A percentile compares a stretch with the other conserved stretches of the same genome.
These are phyloP conservation scores for Calonectria montana DNA, from an alignment of 2,329 filamentous ascomycete genomes.

Conservation along the genomic window DNA sequence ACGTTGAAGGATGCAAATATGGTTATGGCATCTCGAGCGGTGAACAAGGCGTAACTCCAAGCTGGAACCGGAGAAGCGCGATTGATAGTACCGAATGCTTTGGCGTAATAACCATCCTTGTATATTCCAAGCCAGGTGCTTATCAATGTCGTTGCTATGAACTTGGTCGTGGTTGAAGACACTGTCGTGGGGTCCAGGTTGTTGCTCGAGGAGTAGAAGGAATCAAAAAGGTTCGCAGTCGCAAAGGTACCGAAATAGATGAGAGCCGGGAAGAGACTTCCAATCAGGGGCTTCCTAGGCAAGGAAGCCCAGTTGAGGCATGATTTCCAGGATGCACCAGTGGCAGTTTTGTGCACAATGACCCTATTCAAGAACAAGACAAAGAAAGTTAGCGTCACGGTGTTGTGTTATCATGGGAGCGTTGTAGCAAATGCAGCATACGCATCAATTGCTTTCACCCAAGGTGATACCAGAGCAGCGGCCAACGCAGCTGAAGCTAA, in stretches of 20 bases:
- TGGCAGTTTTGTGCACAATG: constrained; percentile 40
- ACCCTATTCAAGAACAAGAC: constrained; percentile 22
- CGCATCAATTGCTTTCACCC: constrained; percentile 43
- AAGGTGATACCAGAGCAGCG: constrained; percentile 40
- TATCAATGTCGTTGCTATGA: constrained; percentile 36
- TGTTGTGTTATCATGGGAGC: background rate
- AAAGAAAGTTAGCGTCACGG: background rate
- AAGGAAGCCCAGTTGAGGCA: constrained; percentile 36
- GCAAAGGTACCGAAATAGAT: constrained; percentile 44
- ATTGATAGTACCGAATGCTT: constrained; percentile 7
- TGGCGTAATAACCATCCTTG: constrained; percentile 39
- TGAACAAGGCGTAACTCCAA: constrained; percentile 37
- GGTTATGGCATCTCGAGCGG: constrained; percentile 37
- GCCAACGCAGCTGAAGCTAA: constrained; percentile 36
- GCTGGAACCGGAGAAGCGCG: constrained; percentile 33
- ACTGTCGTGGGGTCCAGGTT: constrained; percentile 30
- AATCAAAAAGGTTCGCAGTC: constrained; percentile 41
- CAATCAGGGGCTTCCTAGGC: constrained; percentile 33
- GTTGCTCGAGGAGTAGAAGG: constrained; percentile 34
- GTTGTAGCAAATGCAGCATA: constrained; percentile 21
- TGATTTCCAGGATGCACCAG: constrained; percentile 33
- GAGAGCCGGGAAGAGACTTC: constrained; percentile 39
- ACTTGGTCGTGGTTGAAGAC: constrained; percentile 37
- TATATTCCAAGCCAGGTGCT: constrained; percentile 37
- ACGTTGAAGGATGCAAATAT: constrained; percentile 42